Percentiles rank a stretch among this genome's conserved stretches.
phyloP scores from a whole-genome alignment of 2,329 filamentous ascomycete genomes.

The Talaromyces piceae region DNA sequence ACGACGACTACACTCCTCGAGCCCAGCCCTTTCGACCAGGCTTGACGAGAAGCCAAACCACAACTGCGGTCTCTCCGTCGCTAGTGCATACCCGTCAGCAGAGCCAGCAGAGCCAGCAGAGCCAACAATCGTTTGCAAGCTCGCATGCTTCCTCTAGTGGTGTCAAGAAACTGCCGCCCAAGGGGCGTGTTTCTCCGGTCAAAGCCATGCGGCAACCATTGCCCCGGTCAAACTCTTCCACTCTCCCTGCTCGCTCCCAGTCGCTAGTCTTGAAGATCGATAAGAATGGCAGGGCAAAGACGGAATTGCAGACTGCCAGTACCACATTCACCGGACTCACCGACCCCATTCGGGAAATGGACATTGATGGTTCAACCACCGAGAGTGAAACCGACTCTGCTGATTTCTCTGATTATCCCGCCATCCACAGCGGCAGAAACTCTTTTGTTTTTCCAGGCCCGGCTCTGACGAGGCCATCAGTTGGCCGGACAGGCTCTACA shows the following conservation, averaged over 20 bases:
- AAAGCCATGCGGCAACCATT: slow-evolving; percentile 28
- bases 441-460: slow-evolving; percentile 34
- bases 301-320: slow-evolving; percentile 33
- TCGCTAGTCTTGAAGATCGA: slow-evolving; percentile 43
- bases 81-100: slow-evolving; percentile 22
- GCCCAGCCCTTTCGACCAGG: slow-evolving; percentile 26
- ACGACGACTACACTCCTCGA: slow-evolving; percentile 28
- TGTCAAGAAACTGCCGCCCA: slow-evolving; percentile 36
- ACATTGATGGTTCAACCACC: slow-evolving; percentile 36
- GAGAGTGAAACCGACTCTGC: slow-evolving; percentile 36
- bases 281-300: slow-evolving; percentile 41
- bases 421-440: slow-evolving; percentile 29
- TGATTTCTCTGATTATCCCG: slow-evolving; percentile 34
- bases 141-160: slow-evolving; percentile 27
- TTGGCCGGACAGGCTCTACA: slow-evolving; percentile 27
- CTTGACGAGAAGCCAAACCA: slow-evolving; percentile 35
- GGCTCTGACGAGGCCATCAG: slow-evolving; percentile 18
- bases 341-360: slow-evolving; percentile 30
- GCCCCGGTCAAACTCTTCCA: slow-evolving; percentile 25
- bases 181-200: slow-evolving; percentile 36
- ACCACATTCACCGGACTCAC: slow-evolving; percentile 26
- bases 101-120: slow-evolving; percentile 22
- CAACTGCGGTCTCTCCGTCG: slow-evolving; percentile 26
- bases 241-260: slow-evolving; percentile 28
- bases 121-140: slow-evolving; percentile 21